Evolutionary conservation across 352 stramenopile species (phyloP).

Genomic region (Phytopythium kandeliae): DNA sequence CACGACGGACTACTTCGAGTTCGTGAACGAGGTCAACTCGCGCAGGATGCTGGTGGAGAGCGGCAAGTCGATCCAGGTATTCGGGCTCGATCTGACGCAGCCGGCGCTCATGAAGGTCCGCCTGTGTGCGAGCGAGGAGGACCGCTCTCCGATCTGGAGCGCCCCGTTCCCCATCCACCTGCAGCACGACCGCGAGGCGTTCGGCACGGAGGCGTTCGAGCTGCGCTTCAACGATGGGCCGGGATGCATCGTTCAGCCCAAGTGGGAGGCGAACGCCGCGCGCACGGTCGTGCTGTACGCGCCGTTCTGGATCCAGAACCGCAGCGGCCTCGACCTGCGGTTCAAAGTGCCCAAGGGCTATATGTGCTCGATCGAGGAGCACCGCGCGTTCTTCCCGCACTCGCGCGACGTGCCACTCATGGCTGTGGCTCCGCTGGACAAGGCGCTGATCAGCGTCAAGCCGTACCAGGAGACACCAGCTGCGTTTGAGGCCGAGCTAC

Average conservation of each 20-base stretch:
- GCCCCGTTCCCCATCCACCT: conserved; percentile 55
- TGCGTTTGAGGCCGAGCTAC: conserved; percentile 45
- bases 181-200: conserved; percentile 34
- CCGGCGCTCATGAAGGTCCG: conserved; percentile 74
- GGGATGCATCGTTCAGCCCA: conserved; percentile 55
- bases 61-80: conserved; percentile 76
- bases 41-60: conserved; percentile 72
- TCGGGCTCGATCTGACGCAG: conserved; percentile 62
- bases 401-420: conserved; percentile 64
- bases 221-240: conserved; percentile 60
- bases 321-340: conserved; percentile 64
- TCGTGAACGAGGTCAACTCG: conserved; percentile 75
- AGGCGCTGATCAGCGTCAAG: conserved; percentile 59
- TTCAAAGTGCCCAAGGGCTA: conserved; percentile 60
- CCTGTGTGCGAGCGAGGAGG: conserved; percentile 50
- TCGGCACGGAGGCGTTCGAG: conserved; percentile 53
- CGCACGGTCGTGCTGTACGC: conserved; percentile 63
- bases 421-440: conserved; percentile 44
- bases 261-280: conserved; percentile 52
- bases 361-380: conserved; percentile 55
- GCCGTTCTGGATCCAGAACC: conserved; percentile 86
- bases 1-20: conserved; percentile 57
- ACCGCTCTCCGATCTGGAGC: conserved; percentile 49
- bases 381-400: conserved; percentile 61
- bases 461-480: conserved; percentile 66